Percentiles rank a stretch among this genome's conserved stretches.
Evolutionary conservation across 148 eudicot genomes (phyloP).

Genomic region (Rhododendron ferrugineum): DNA sequence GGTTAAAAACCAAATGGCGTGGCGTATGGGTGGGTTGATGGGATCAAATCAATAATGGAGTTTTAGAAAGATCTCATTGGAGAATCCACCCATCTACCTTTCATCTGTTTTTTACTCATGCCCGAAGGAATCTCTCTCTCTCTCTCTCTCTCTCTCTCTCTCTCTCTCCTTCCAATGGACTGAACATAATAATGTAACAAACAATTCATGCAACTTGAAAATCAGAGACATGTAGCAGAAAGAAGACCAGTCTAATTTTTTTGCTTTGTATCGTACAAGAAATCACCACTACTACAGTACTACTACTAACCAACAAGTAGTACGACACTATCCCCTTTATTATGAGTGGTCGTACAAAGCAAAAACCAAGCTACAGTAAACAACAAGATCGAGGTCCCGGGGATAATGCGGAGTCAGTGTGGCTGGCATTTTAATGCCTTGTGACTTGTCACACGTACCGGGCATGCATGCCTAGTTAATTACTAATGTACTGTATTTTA

Average conservation of each 20-base stretch:
- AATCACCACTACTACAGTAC: neutral
- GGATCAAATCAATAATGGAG: constrained; percentile 24
- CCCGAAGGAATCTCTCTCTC: neutral
- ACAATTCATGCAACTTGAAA: neutral
- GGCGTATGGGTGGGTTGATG: constrained; percentile 24
- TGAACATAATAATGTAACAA: neutral
- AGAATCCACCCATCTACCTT: constrained; percentile 10
- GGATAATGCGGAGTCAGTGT: neutral
- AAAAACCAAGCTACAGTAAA: neutral
- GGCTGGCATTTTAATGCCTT: constrained; percentile 7
- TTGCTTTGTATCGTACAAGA: neutral
- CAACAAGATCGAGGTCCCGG: neutral
- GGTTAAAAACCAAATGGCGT: constrained; percentile 16
- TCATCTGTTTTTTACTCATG: neutral
- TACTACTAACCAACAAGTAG: neutral
- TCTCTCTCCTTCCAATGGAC: neutral
- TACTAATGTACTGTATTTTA: neutral
- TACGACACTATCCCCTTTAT: neutral
- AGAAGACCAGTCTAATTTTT: too few relatives aligned
- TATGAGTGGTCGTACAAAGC: neutral
- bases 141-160: neutral
- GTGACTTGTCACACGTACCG: neutral
- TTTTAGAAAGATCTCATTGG: constrained; percentile 1
- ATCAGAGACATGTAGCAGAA: neutral
- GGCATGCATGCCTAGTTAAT: neutral